Evolutionary conservation across 441 rosid species (phyloP).

Genomic region (Theobroma grandiflorum): DNA sequence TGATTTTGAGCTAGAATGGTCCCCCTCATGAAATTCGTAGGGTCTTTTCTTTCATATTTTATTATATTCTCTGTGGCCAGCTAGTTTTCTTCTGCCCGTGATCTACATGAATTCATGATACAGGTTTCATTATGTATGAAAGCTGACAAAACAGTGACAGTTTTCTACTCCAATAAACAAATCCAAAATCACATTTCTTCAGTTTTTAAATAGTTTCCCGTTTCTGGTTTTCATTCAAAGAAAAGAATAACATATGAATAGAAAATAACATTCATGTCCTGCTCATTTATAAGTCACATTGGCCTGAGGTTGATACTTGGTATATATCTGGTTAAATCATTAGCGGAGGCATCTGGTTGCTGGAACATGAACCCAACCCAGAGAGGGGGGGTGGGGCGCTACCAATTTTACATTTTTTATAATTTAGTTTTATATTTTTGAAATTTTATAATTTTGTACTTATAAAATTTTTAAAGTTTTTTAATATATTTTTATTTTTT

Average conservation of each 20-base stretch:
- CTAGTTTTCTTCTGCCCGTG: neutral
- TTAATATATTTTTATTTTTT: too few species aligned
- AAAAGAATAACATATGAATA: neutral
- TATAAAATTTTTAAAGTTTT: too few species aligned
- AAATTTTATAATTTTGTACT: too few species aligned
- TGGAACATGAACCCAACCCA: too few species aligned
- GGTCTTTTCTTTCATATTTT: neutral
- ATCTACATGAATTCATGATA: neutral
- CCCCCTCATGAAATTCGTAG: neutral
- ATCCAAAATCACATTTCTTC: constrained; percentile 4
- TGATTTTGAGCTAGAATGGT: constrained; percentile 6
- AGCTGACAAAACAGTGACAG: neutral
- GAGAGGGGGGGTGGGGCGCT: too few species aligned
- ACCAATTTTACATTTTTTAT: too few species aligned
- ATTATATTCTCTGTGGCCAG: neutral
- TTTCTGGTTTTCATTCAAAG: neutral
- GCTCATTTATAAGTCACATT: neutral
- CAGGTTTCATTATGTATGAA: neutral
- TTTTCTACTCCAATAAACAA: constrained; percentile 3
- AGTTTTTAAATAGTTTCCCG: neutral
- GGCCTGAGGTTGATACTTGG: too few species aligned
- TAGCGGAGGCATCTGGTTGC: too few species aligned
- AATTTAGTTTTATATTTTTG: too few species aligned
- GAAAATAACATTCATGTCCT: too few species aligned
- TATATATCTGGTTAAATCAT: too few species aligned